Percentiles rank a stretch among this genome's conserved stretches.
These are phyloP conservation scores for Nakazawaea sp. DNA, from an alignment of 805 yeast genomes.

Conservation along the genomic window DNA sequence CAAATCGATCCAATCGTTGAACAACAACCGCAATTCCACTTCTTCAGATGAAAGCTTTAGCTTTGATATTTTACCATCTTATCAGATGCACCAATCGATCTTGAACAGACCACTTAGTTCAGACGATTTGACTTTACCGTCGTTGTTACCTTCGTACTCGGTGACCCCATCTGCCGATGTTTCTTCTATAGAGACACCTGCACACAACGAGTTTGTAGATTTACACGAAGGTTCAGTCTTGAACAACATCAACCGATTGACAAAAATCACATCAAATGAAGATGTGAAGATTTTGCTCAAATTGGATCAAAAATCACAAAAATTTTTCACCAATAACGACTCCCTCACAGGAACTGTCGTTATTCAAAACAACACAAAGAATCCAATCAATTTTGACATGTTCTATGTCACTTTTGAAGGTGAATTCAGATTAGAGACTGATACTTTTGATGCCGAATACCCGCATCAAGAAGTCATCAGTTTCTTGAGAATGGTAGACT, in stretches of 20 bases:
- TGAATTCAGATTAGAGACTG: conserved; percentile 26
- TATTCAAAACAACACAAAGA: conserved; percentile 38
- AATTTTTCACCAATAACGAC: conserved; percentile 20
- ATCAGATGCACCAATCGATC: conserved; percentile 40
- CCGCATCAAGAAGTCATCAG: conserved; percentile 16
- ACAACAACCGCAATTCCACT: neutral
- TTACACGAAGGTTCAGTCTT: conserved; percentile 13
- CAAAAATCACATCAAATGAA: conserved; percentile 32
- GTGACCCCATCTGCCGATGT: conserved; percentile 11
- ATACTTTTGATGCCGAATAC: too few relatives aligned
- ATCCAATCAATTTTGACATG: conserved; percentile 33
- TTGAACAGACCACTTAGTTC: conserved; percentile 14
- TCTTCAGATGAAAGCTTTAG: too few relatives aligned
- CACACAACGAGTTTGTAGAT: conserved; percentile 21
- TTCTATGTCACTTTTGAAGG: conserved; percentile 10
- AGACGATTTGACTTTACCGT: conserved; percentile 18
- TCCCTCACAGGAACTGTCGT: conserved; percentile 38
- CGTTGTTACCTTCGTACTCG: neutral
- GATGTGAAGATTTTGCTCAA: conserved; percentile 2
- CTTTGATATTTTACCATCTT: conserved; percentile 32
- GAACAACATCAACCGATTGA: conserved; percentile 34
- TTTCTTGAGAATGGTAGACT: conserved; percentile 53
- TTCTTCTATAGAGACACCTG: conserved; percentile 31
- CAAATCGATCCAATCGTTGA: neutral
- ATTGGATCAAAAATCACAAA: neutral